These are phyloP conservation scores for Globisporangium megalacanthum DNA, from an alignment of 352 stramenopile genomes.

Conservation along the genomic window DNA sequence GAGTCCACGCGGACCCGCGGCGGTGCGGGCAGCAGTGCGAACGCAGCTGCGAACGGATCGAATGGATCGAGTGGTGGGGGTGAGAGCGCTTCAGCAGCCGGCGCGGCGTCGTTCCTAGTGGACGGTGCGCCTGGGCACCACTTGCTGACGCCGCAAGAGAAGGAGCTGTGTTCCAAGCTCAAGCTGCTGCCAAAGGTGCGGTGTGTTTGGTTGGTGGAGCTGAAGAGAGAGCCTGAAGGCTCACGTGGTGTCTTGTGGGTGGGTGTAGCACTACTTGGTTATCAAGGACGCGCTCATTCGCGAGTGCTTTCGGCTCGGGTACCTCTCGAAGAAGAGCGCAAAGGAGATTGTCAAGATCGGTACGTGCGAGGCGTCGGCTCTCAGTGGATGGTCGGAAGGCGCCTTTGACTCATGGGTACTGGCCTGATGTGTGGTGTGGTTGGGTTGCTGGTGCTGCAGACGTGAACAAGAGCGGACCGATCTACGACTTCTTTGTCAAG, in stretches of 20 bases:
- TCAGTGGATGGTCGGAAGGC: neutral
- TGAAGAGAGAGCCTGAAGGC: neutral
- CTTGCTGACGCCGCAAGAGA: conserved; percentile 89
- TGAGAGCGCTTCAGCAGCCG: conserved; percentile 16
- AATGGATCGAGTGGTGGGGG: neutral
- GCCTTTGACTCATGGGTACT: too few species aligned
- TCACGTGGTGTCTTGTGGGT: neutral
- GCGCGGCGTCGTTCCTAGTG: conserved; percentile 56
- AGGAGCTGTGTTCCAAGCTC: conserved; percentile 85
- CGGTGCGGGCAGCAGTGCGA: conserved; percentile 5
- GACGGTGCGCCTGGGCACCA: conserved; percentile 80
- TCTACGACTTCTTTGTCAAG: conserved; percentile 90
- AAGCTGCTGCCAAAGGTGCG: conserved; percentile 86
- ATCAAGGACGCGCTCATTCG: conserved; percentile 94
- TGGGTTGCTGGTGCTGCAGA: conserved; percentile 24
- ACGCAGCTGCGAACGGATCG: neutral
- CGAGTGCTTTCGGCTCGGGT: conserved; percentile 74
- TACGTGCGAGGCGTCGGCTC: conserved; percentile 17
- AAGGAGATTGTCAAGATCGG: conserved; percentile 91
- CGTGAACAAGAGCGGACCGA: conserved; percentile 76
- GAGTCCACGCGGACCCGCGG: conserved; percentile 17
- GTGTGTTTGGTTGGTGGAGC: neutral
- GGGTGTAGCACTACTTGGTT: conserved; percentile 87
- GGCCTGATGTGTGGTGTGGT: conserved; percentile 5
- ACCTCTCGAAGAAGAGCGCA: conserved; percentile 69